A percentile compares a stretch with the other conserved stretches of the same genome.
Conservation (phyloP, 2,329 filamentous ascomycete species). For the Zasmidium angulare region DNA sequence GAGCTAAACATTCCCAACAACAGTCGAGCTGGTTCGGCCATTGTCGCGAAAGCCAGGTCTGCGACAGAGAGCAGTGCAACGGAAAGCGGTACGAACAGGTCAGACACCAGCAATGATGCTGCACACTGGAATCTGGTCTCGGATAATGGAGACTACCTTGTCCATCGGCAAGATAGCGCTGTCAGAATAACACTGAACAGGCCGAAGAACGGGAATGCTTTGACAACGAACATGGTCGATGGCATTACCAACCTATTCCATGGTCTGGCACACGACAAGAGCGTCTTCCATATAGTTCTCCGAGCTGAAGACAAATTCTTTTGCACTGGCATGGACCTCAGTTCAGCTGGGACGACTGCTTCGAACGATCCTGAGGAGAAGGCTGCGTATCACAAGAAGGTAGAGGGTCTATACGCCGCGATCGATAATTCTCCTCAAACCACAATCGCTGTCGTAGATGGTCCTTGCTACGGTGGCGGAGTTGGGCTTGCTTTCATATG, state of each 20-base stretch:
- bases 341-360: slow-evolving; percentile 9
- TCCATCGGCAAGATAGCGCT: slow-evolving; percentile 10
- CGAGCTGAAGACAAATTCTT: slow-evolving; percentile 22
- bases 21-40: slow-evolving; percentile 28
- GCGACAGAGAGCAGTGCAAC: not conserved
- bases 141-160: slow-evolving; percentile 9
- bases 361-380: slow-evolving; percentile 10
- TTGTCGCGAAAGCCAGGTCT: slow-evolving; percentile 13
- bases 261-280: slow-evolving; percentile 11
- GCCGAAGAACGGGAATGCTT: slow-evolving; percentile 21
- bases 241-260: slow-evolving; percentile 17
- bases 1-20: slow-evolving; percentile 22
- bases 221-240: slow-evolving; percentile 22
- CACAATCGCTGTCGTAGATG: slow-evolving; percentile 21
- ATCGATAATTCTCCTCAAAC: slow-evolving; percentile 22
- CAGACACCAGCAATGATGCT: not conserved
- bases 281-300: slow-evolving; percentile 19
- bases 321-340: slow-evolving; percentile 27
- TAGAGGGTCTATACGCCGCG: slow-evolving; percentile 16
- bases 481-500: slow-evolving; percentile 23
- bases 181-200: slow-evolving; percentile 20
- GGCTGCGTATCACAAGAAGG: slow-evolving; percentile 16
- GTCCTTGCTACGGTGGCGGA: slow-evolving; percentile 19
- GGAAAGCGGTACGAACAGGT: not conserved
- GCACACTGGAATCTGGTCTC: slow-evolving; percentile 2